Evolutionary conservation across 2,329 filamentous ascomycete genomes (phyloP).

Genomic region (Decorospora gaudefroyi): DNA sequence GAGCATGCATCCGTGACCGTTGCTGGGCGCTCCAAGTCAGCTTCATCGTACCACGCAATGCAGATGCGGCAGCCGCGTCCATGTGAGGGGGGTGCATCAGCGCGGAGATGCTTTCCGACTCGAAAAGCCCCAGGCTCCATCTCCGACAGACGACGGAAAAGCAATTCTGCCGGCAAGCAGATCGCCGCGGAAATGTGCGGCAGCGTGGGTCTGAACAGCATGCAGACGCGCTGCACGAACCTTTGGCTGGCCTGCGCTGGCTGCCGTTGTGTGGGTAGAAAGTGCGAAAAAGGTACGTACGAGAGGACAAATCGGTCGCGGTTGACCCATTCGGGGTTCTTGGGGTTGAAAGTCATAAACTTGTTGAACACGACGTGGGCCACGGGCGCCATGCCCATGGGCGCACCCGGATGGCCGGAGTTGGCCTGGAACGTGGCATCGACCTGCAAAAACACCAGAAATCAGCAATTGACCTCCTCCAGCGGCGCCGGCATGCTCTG

Average conservation of each 20-base stretch:
- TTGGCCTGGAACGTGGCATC: slow-evolving; percentile 97
- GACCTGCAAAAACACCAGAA: slow-evolving; percentile 62
- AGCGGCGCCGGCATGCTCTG: no score
- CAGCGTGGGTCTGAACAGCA: slow-evolving; percentile 2
- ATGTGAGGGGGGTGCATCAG: neutral
- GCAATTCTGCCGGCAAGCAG: neutral
- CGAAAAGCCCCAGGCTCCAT: neutral
- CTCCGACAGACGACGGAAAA: slow-evolving; percentile 10
- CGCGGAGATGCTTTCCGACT: neutral
- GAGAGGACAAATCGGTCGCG: slow-evolving; percentile 98
- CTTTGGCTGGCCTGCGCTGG: neutral
- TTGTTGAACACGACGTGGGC: slow-evolving; percentile 98
- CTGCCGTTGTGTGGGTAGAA: slow-evolving; percentile 1
- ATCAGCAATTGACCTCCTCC: slow-evolving; percentile 40
- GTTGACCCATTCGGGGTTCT: slow-evolving; percentile 97
- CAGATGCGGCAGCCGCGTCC: neutral
- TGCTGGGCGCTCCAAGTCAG: slow-evolving; percentile 60
- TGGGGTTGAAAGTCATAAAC: slow-evolving; percentile 99
- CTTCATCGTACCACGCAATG: neutral
- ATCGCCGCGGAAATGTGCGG: slow-evolving; percentile 28
- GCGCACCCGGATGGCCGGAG: slow-evolving; percentile 97
- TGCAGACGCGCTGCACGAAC: slow-evolving; percentile 5
- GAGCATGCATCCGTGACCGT: slow-evolving; percentile 99
- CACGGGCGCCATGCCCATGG: slow-evolving; percentile 94
- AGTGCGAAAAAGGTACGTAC: slow-evolving; percentile 62